Evolutionary conservation across 768 basidiomycete species (phyloP).

Genomic region (Agaricus subrufescens): DNA sequence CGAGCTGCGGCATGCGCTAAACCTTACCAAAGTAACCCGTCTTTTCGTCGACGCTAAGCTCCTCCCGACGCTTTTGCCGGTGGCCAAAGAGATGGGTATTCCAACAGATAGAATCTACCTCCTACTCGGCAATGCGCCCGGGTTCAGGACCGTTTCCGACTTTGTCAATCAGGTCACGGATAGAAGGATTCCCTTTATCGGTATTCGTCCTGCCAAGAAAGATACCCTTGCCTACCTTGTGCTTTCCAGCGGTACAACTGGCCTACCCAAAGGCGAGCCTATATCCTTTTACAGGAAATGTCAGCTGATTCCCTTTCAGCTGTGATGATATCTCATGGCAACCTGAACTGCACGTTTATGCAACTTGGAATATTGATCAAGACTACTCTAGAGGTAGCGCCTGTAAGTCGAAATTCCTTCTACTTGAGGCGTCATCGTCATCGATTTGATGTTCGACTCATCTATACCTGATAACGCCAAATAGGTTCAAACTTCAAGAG

Average conservation of each 20-base stretch:
- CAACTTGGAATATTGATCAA: conserved; percentile 30
- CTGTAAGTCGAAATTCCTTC: conserved; percentile 25
- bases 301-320: conserved; percentile 31
- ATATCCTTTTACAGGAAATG: not conserved
- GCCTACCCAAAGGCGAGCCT: conserved; percentile 61
- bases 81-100: conserved; percentile 29
- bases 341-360: conserved; percentile 40
- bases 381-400: conserved; percentile 28
- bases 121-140: conserved; percentile 36
- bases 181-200: conserved; percentile 33
- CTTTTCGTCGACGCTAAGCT: conserved; percentile 31
- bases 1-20: conserved; percentile 31
- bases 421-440: not conserved
- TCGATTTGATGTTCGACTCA: not conserved
- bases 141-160: conserved; percentile 38
- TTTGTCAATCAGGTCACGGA: conserved; percentile 36
- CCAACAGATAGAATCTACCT: conserved; percentile 43
- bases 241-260: conserved; percentile 78
- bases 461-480: not conserved
- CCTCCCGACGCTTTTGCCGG: conserved; percentile 23
- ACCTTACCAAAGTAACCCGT: conserved; percentile 26
- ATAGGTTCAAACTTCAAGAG: conserved; percentile 19
- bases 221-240: conserved; percentile 65
- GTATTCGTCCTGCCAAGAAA: conserved; percentile 38
- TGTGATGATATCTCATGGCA: conserved; percentile 73